Evolutionary conservation across 148 eudicot species (phyloP).

Genomic region (Fagopyrum esculentum): DNA sequence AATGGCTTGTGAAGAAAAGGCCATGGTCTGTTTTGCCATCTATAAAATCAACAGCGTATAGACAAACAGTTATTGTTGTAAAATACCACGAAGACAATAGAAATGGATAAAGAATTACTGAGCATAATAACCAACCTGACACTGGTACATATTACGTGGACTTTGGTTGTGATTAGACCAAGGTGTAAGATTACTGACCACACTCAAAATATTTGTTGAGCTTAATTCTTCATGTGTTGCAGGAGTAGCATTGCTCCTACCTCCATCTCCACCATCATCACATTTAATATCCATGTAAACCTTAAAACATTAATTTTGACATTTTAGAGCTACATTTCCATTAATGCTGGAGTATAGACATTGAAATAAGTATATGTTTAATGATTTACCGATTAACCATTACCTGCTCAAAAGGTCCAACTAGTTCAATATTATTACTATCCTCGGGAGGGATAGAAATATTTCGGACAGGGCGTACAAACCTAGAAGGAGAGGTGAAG

Average conservation of each 20-base stretch:
- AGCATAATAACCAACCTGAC: conserved; percentile 54
- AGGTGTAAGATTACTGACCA: conserved; percentile 85
- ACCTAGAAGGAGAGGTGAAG: conserved; percentile 84
- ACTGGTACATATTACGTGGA: conserved; percentile 99
- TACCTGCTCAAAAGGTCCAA: conserved; percentile 97
- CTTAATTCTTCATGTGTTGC: conserved; percentile 97
- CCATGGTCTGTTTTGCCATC: conserved; percentile 99
- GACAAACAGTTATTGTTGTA: conserved; percentile 7
- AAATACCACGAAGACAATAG: neutral
- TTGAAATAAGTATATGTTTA: neutral
- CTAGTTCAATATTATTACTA: conserved; percentile 57
- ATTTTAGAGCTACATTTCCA: neutral
- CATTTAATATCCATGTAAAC: conserved; percentile 89
- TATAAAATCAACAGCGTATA: conserved; percentile 21
- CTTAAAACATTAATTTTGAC: conserved; percentile 21
- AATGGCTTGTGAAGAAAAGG: conserved; percentile 70
- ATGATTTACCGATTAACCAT: conserved; percentile 1
- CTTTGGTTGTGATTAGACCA: conserved; percentile 99
- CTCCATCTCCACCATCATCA: conserved; percentile 93
- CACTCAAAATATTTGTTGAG: conserved; percentile 87
- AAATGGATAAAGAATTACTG: neutral
- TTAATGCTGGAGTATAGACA: neutral
- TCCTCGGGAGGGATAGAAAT: conserved; percentile 44
- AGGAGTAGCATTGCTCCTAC: conserved; percentile 47
- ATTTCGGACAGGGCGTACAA: conserved; percentile 78